Evolutionary conservation across 176 grass and related monocot genomes (phyloP).

Genomic region (Avena sativa): DNA sequence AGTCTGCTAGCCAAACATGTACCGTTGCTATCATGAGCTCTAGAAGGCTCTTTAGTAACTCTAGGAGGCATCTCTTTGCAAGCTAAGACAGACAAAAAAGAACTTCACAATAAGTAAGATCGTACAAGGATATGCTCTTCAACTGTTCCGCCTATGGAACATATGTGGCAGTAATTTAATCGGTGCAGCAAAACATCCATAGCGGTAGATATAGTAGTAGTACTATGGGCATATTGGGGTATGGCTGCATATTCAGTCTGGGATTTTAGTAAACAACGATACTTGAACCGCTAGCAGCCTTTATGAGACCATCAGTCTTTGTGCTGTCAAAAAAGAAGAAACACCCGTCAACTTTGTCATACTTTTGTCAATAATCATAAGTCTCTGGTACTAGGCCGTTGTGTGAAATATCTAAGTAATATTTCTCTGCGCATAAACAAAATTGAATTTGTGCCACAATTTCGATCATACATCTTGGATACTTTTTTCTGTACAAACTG

Average conservation of each 20-base stretch:
- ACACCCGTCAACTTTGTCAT: neutral
- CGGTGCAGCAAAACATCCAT: neutral
- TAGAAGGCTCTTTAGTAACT: slow-evolving; percentile 12
- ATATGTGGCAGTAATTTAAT: slow-evolving; percentile 4
- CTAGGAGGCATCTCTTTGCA: neutral
- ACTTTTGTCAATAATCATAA: neutral
- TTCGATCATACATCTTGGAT: slow-evolving; percentile 13
- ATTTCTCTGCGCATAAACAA: neutral
- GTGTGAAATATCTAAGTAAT: slow-evolving; percentile 11
- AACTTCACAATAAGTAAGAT: neutral
- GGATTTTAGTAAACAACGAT: neutral
- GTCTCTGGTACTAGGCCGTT: neutral
- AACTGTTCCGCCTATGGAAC: slow-evolving; percentile 1
- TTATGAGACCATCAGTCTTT: neutral
- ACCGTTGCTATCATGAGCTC: slow-evolving; percentile 16
- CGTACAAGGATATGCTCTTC: neutral
- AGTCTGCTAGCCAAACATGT: neutral
- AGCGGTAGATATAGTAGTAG: neutral
- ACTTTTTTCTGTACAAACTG: neutral
- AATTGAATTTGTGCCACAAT: neutral
- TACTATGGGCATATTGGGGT: neutral
- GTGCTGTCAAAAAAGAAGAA: slow-evolving; percentile 1
- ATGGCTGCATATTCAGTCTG: slow-evolving; percentile 11
- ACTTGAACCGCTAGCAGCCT: neutral
- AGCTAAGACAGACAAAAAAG: neutral